Base-by-base conservation (phyloP, 2,329 filamentous ascomycete species). In the Epichloe gansuensis region DNA sequence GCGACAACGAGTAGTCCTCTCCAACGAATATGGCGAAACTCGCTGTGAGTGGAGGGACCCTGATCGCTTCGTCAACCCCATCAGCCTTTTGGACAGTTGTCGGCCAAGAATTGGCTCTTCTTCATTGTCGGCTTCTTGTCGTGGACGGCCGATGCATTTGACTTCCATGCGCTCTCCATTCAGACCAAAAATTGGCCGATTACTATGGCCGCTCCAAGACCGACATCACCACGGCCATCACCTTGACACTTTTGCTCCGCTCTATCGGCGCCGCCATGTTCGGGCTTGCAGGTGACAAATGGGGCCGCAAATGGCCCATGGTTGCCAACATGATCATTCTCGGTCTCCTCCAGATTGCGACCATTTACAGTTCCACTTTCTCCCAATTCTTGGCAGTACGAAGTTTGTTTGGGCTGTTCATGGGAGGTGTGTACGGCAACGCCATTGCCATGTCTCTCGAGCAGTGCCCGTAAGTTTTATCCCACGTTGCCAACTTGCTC, bases 231-330 rank as follows among this genome's bases (percentile, higher is more conserved):
- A 86, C 84, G 7, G 85, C 84, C 55, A 89, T 90, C 58, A 89
- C 82, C 25, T 71, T 91, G 37, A 89, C 86, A 0, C 73, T 91
- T 13, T 76, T 91, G 34, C 75, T 91, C 45, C 78, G 87, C 37
- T 88, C 85, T 11, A 70, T 91, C 31, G 88, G 88, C 8, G 87
- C 88, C 4, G 83, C 84, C 21, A 62, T 80, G 62, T 93, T 94
- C 57, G 88, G 88, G 54, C 71, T 91, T 23, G 81, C 85, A 1
- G 85, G 86, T 58, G 88, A 94, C 67, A 82, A 82, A 58, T 93
- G 81, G 65, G 88, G 88, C 6, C 80, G 88, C 52, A 91, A 91
- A 69, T 88, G 85, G 83, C 86, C 87, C 45, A 88, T 91, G 83
- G 83, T 91, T 8, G 60, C 81, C 60, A 91, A 91, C 72, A 86